Evolutionary conservation across 257 asterid species (phyloP), one percentile per base, ranked within the genome.

Genomic region (Verbascum thapsus): DNA sequence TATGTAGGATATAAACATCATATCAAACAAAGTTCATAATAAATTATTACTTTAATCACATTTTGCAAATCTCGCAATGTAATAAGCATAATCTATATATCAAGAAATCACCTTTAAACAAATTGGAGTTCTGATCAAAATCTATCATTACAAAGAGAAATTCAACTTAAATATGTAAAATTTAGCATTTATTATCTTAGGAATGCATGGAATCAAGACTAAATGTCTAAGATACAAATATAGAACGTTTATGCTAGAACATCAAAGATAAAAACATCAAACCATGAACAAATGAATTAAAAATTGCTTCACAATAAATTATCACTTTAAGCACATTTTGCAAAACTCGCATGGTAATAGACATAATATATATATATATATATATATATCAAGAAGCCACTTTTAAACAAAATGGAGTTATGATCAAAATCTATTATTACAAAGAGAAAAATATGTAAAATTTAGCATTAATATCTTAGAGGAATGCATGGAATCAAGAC

Each of bases 1-100:
- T 64, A 41, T 19, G 61, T 61, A 70, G 61, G 70, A 50, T 17
- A 54, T 32, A 37, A 20, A 32, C 23, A 64, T 73, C 69, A 64
- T 30, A 48, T 58, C 19, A 57, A 18, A 18, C 11, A 66, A 68
- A 54, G 48, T n/a, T 11, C 37, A 13, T 13, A 20, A 49, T 49
- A 23, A 38, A 51, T 48, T 49, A 16, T 41, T 71, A 42, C 56
- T 58, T 44, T 35, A 26, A 65, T 58, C 23, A 55, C 53, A 50
- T 37, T 64, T 37, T 11, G n/a, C 5, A 20, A 56, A 58, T 43
- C 37, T 23, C 22, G 53, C 37, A 74, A 35, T 53, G 56, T 52
- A 34, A 64, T 49, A 30, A 64, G 12, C 63, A 53, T 37, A 38
- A 43, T 26, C 35, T 22, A 59, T 42, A 42, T 48, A 20, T 60